Percentiles rank a stretch among this genome's conserved stretches.
These are phyloP conservation scores for Zymoseptoria brevis DNA, from an alignment of 2,329 filamentous ascomycete species.

Conservation along the genomic window DNA sequence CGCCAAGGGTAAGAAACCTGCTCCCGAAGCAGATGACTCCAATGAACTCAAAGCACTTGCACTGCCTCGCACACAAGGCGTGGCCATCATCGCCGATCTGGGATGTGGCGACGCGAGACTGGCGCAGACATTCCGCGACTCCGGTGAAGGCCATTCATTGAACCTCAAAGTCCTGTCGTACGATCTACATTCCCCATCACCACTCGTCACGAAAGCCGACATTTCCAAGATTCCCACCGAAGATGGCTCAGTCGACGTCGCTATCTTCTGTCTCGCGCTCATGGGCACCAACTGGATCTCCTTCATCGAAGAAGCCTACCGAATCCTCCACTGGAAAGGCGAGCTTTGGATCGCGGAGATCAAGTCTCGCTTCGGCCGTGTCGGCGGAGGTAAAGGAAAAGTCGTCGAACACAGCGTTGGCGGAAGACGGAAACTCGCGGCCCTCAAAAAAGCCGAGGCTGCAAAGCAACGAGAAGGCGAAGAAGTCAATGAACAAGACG, in stretches of 20 bases:
- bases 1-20: conserved; percentile 33
- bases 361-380: conserved; percentile 76
- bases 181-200: conserved; percentile 71
- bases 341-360: conserved; percentile 98
- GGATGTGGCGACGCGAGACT: conserved; percentile 89
- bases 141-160: conserved; percentile 52
- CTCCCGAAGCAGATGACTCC: conserved; percentile 20
- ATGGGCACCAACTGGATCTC: conserved; percentile 99
- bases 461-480: conserved; percentile 46
- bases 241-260: conserved; percentile 71
- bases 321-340: conserved; percentile 83
- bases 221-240: conserved; percentile 73
- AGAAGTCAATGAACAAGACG: conserved; percentile 51
- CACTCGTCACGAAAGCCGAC: conserved; percentile 78
- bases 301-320: conserved; percentile 92
- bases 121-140: conserved; percentile 56
- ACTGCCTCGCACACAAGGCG: conserved; percentile 63
- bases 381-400: conserved; percentile 39
- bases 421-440: conserved; percentile 44
- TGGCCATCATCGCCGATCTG: conserved; percentile 77
- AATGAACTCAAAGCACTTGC: conserved; percentile 26
- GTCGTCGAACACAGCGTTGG: conserved; percentile 63
- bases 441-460: conserved; percentile 30
- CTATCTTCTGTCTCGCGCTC: conserved; percentile 89
- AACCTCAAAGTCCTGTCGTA: conserved; percentile 72